Conservation (phyloP, 805 yeast genomes). For the Sugiyamaella americana region DNA sequence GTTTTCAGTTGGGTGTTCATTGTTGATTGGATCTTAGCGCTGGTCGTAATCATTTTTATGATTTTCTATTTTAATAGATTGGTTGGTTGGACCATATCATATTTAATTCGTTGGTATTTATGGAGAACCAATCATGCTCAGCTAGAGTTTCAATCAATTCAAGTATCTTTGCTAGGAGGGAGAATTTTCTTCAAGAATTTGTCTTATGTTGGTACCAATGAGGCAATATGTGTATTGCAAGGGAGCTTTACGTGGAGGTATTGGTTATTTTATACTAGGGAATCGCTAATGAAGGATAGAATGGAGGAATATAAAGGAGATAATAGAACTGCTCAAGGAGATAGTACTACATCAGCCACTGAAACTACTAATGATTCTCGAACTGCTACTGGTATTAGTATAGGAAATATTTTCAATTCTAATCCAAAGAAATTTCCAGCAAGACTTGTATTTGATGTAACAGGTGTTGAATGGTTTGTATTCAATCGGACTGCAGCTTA, state of each 20-base stretch:
- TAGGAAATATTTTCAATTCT: too few species aligned
- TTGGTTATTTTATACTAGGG: slow-evolving; percentile 57
- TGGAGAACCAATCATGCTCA: slow-evolving; percentile 61
- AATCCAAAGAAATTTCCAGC: slow-evolving; percentile 13
- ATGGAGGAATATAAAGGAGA: background rate
- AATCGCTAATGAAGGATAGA: slow-evolving; percentile 25
- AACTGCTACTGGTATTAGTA: too few species aligned
- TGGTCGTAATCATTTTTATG: slow-evolving; percentile 54
- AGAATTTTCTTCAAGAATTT: slow-evolving; percentile 71
- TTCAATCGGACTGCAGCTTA: slow-evolving; percentile 78
- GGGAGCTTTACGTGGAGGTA: slow-evolving; percentile 85
- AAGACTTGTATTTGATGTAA: slow-evolving; percentile 42
- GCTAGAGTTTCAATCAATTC: slow-evolving; percentile 64
- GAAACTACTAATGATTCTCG: too few species aligned
- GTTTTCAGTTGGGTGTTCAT: slow-evolving; percentile 65
- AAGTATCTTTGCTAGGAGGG: slow-evolving; percentile 78
- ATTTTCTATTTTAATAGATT: slow-evolving; percentile 73
- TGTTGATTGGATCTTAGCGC: slow-evolving; percentile 71
- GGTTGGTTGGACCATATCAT: slow-evolving; percentile 54
- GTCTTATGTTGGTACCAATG: slow-evolving; percentile 65
- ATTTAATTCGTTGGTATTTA: slow-evolving; percentile 44
- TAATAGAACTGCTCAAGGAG: too few species aligned
- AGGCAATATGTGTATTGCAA: slow-evolving; percentile 61
- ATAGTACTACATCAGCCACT: too few species aligned
- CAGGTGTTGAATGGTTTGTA: slow-evolving; percentile 77